phyloP scores from a whole-genome alignment of 2,329 filamentous ascomycete genomes.

The Nannizzia gypsea region DNA sequence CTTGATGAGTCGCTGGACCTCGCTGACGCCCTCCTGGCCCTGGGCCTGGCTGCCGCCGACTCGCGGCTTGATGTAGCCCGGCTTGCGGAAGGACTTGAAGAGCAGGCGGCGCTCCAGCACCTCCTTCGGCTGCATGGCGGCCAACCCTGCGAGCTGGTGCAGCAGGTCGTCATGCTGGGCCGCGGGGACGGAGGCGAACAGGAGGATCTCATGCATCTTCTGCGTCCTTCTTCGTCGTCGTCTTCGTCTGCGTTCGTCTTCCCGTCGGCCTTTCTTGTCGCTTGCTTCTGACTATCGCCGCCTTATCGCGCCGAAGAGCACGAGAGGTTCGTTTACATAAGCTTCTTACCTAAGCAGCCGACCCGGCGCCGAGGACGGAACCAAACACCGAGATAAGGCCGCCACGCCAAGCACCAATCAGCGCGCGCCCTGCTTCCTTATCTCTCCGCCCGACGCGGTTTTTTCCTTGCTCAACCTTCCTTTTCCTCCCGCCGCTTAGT shows the following conservation, averaged over 20 bases:
- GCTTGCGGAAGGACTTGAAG: slow-evolving; percentile 45
- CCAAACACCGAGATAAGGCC: not conserved
- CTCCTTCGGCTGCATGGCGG: slow-evolving; percentile 48
- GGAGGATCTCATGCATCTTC: slow-evolving; percentile 50
- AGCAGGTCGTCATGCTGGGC: slow-evolving; percentile 49
- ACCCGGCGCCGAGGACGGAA: not conserved
- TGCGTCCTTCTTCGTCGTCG: not conserved
- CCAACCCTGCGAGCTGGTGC: slow-evolving; percentile 49
- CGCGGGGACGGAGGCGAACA: slow-evolving; percentile 48
- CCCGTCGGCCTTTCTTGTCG: not conserved
- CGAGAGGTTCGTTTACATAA: not conserved
- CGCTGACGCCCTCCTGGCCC: slow-evolving; percentile 34
- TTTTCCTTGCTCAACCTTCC: slow-evolving; percentile 5
- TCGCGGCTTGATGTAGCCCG: slow-evolving; percentile 28
- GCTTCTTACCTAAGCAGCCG: not conserved
- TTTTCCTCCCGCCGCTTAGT: slow-evolving; percentile 1
- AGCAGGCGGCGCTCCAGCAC: slow-evolving; percentile 45
- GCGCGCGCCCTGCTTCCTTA: not conserved
- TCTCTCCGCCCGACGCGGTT: slow-evolving; percentile 1
- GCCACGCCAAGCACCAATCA: not conserved
- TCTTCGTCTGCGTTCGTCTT: not conserved
- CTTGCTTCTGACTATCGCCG: not conserved
- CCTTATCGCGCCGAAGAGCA: not conserved
- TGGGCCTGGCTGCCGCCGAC: slow-evolving; percentile 36
- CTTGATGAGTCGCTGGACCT: slow-evolving; percentile 36